phyloP scores from a whole-genome alignment of 169 alveolate species.

The Fabrea salina region DNA sequence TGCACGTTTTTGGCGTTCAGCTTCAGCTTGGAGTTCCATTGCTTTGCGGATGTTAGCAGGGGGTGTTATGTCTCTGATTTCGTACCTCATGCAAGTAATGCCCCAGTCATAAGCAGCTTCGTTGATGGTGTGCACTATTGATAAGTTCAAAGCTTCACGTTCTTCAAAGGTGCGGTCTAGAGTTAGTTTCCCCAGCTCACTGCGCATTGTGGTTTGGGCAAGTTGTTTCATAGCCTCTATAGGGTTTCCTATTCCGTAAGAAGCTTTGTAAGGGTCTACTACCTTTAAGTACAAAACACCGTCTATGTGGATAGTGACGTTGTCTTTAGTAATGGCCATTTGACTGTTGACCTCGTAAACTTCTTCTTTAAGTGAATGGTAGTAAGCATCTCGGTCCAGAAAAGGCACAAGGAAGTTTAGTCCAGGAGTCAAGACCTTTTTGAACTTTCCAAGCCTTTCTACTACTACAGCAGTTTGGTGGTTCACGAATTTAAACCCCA shows the following conservation, averaged over 20 bases:
- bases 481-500: constrained; percentile 90
- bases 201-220: constrained; percentile 95
- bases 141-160: constrained; percentile 87
- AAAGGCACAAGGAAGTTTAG: constrained; percentile 88
- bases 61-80: constrained; percentile 91
- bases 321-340: constrained; percentile 95
- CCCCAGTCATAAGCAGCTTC: constrained; percentile 92
- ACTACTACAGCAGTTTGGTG: constrained; percentile 89
- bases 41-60: constrained; percentile 89
- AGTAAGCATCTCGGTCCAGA: constrained; percentile 87
- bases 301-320: constrained; percentile 89
- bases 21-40: constrained; percentile 93
- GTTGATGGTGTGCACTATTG: constrained; percentile 81
- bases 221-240: constrained; percentile 89
- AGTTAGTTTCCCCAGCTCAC: constrained; percentile 94
- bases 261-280: constrained; percentile 63
- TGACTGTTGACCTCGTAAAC: constrained; percentile 88
- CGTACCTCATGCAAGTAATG: constrained; percentile 90
- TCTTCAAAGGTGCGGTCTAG: constrained; percentile 93
- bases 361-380: constrained; percentile 92
- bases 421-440: constrained; percentile 88
- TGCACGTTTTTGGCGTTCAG: constrained; percentile 93
- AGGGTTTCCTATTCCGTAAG: constrained; percentile 93
- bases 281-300: constrained; percentile 93
- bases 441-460: constrained; percentile 91